Evolutionary conservation across 106 monocot genomes (phyloP).

Genomic region (Dioscorea alata): DNA sequence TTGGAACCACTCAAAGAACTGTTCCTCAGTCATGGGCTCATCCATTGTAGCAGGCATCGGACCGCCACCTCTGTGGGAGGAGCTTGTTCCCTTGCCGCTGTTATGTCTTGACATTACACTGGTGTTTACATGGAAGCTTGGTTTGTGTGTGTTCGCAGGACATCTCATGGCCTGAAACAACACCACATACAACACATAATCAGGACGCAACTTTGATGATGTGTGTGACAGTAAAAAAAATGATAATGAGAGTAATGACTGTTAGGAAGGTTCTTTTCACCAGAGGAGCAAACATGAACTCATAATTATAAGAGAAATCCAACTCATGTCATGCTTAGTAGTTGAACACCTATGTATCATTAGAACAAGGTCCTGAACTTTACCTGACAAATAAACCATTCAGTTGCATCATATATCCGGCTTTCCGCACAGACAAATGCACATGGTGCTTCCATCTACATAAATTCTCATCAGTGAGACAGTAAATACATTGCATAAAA

Average conservation of each 20-base stretch:
- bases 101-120: constrained; percentile 46
- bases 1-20: constrained; percentile 85
- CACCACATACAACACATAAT: not conserved
- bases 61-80: constrained; percentile 26
- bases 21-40: constrained; percentile 60
- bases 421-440: constrained; percentile 82
- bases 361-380: constrained; percentile 3
- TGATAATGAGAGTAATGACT: no score
- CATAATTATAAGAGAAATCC: no score
- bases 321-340: no score
- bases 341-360: not conserved
- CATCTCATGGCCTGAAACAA: constrained; percentile 77
- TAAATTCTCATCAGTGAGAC: not conserved
- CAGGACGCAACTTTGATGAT: not conserved
- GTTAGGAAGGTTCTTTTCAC: no score
- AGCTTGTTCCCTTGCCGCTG: constrained; percentile 31
- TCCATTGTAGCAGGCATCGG: constrained; percentile 24
- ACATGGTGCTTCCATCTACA: constrained; percentile 67
- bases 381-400: constrained; percentile 97
- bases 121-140: constrained; percentile 89
- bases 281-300: no score
- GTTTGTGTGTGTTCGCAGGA: constrained; percentile 81
- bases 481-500: not conserved
- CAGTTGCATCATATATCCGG: constrained; percentile 81
- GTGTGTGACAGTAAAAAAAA: no score